Conservation (phyloP, 148 eudicot species). For the Hydrangea macrophylla region DNA sequence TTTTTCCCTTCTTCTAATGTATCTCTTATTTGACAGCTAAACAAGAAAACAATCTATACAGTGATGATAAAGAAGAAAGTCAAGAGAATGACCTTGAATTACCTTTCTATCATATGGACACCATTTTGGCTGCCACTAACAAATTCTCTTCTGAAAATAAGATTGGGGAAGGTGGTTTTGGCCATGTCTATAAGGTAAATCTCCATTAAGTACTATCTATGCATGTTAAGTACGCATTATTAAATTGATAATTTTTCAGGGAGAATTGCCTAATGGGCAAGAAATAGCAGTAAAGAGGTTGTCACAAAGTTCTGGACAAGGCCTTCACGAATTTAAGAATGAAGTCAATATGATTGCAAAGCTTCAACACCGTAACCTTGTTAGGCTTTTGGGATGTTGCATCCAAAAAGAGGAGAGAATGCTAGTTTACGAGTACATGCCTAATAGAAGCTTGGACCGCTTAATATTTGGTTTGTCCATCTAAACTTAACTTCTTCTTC, state of each 20-base stretch:
- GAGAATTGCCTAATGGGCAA: slow-evolving; percentile 32
- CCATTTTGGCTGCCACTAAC: slow-evolving; percentile 25
- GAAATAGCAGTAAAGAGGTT: slow-evolving; percentile 52
- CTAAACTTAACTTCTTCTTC: background rate
- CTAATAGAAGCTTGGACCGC: slow-evolving; percentile 45
- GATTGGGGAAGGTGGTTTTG: slow-evolving; percentile 47
- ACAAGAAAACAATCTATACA: slow-evolving; percentile 15
- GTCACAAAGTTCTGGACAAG: slow-evolving; percentile 42
- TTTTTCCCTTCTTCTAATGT: background rate
- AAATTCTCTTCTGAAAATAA: slow-evolving; percentile 24
- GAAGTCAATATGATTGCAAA: slow-evolving; percentile 43
- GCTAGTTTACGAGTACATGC: slow-evolving; percentile 47
- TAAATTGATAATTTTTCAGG: slow-evolving; percentile 17
- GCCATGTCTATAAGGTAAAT: slow-evolving; percentile 44
- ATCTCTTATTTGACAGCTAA: slow-evolving; percentile 10
- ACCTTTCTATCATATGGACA: slow-evolving; percentile 19
- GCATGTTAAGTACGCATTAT: background rate
- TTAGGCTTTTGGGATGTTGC: slow-evolving; percentile 44
- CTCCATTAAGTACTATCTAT: background rate
- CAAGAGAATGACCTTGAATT: slow-evolving; percentile 20
- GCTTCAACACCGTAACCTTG: slow-evolving; percentile 55
- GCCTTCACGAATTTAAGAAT: slow-evolving; percentile 39
- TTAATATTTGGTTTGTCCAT: slow-evolving; percentile 32
- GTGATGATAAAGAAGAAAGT: slow-evolving; percentile 5
- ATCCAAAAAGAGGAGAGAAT: slow-evolving; percentile 39